Evolutionary conservation across 2,329 filamentous ascomycete genomes (phyloP), one percentile per base, ranked within the genome.

Genomic region (Elsinoe perseae): DNA sequence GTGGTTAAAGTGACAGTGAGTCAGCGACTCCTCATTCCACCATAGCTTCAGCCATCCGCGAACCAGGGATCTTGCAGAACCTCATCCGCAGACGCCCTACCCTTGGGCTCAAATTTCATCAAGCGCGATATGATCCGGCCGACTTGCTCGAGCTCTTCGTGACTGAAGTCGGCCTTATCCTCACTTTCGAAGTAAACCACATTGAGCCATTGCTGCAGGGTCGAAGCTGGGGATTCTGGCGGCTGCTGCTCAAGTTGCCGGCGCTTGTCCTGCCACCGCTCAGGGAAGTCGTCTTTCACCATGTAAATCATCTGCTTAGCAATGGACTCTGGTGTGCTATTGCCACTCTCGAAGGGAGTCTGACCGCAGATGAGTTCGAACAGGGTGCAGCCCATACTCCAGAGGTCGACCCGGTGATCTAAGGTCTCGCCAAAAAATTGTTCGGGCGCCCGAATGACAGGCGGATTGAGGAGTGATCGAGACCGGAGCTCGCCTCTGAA

Each of bases 281-380:
- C 58, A 52, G 70, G 70, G 56, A 73, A 59, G 14, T 65, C 62
- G 50, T 56, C 68, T 23, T 32, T 32, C 18, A 62, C 60, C 42
- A 66, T 64, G 57, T 73, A 67, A 8, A 64, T 62, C 68, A 73
- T 73, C 59, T 73, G 68, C 4, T 56, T 61, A 0, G 70, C 62
- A 6, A 74, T 62, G 8, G 65, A 66, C 27, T 58, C 30, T 14
- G 65, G 66, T 4, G 67, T 72, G 60, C 61, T 63, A 56, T 72
- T 62, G 57, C 71, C 60, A 57, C 62, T 69, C 43, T 72, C 69
- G 50, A 73, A 73, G 2, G 67, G 68, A 8, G 70, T 69, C 44
- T 72, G 68, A 14, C 71, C 70, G 2, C 64, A 62, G 18, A 73
- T 62, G 20, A 73, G 64, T 60, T 74, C 69, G 59, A 73, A 73